Evolutionary conservation across 371 early-diverging fungal species (phyloP).

Genomic region (Nematocida sp.): DNA sequence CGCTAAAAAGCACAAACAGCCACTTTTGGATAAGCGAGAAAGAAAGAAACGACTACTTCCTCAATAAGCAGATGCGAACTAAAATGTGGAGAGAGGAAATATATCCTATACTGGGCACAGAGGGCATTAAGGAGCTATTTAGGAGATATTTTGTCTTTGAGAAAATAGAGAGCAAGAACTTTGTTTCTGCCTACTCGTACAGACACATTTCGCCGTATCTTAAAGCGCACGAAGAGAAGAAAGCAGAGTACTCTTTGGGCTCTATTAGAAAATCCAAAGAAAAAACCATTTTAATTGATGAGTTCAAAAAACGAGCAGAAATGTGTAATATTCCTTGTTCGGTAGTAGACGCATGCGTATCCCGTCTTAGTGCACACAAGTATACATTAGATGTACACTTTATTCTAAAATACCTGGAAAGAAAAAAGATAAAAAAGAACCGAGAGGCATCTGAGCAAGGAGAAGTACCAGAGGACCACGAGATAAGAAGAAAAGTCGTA

Average conservation of each 20-base stretch:
- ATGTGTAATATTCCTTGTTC: background rate
- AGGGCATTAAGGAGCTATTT: background rate
- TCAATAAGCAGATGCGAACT: background rate
- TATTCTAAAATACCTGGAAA: background rate
- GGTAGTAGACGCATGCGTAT: background rate
- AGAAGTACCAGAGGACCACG: background rate
- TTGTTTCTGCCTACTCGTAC: too few relatives aligned
- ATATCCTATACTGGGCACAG: background rate
- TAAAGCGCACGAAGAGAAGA: background rate
- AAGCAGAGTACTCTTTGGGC: background rate
- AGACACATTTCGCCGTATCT: too few relatives aligned
- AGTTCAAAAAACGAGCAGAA: background rate
- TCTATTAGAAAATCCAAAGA: background rate
- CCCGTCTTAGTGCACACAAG: background rate
- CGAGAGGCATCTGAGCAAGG: background rate
- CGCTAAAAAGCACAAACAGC: background rate
- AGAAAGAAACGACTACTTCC: background rate
- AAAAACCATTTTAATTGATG: background rate
- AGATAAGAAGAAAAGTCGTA: background rate
- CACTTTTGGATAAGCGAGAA: too few relatives aligned
- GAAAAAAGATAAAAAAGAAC: background rate
- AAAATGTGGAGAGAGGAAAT: background rate
- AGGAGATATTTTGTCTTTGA: background rate
- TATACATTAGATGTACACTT: background rate
- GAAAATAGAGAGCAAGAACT: background rate